Conservation (phyloP, 2,329 filamentous ascomycete genomes). For the Paecilomyces variotii region DNA sequence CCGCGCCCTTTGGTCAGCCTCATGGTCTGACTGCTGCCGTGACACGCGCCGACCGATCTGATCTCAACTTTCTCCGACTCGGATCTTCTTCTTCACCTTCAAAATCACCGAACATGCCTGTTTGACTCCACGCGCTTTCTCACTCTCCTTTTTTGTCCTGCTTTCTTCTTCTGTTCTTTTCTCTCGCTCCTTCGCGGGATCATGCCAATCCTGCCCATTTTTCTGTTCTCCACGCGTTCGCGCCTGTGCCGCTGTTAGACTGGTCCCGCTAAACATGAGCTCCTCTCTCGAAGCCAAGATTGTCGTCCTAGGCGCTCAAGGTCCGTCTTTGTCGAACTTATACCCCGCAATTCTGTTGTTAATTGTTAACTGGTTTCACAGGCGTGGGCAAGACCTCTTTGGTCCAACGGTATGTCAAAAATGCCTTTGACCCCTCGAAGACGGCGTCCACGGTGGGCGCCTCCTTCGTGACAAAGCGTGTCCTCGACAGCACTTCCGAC, state of each 20-base stretch:
- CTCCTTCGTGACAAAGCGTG: conserved; percentile 70
- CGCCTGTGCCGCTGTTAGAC: conserved; percentile 15
- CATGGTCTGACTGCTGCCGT: neutral
- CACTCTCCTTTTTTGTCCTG: neutral
- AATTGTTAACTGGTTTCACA: conserved; percentile 9
- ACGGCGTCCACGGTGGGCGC: conserved; percentile 65
- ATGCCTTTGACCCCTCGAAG: conserved; percentile 34
- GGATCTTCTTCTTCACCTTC: neutral
- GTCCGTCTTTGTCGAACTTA: conserved; percentile 18
- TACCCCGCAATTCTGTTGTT: neutral
- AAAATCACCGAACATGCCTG: neutral
- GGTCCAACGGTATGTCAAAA: conserved; percentile 43
- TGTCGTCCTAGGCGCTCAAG: conserved; percentile 45
- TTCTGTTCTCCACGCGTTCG: conserved; percentile 15
- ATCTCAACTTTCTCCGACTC: neutral
- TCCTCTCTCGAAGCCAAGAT: conserved; percentile 46
- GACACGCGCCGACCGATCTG: neutral
- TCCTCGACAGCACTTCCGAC: conserved; percentile 75
- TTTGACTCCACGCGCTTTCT: neutral
- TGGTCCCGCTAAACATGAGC: conserved; percentile 28
- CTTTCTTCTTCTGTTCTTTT: neutral
- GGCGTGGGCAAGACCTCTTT: conserved; percentile 47
- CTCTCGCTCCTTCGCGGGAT: conserved; percentile 10
- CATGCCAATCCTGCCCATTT: conserved; percentile 22
- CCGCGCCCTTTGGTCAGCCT: neutral